These are phyloP conservation scores for Phytophthora idaei DNA, from an alignment of 352 stramenopile genomes.

Conservation along the genomic window DNA sequence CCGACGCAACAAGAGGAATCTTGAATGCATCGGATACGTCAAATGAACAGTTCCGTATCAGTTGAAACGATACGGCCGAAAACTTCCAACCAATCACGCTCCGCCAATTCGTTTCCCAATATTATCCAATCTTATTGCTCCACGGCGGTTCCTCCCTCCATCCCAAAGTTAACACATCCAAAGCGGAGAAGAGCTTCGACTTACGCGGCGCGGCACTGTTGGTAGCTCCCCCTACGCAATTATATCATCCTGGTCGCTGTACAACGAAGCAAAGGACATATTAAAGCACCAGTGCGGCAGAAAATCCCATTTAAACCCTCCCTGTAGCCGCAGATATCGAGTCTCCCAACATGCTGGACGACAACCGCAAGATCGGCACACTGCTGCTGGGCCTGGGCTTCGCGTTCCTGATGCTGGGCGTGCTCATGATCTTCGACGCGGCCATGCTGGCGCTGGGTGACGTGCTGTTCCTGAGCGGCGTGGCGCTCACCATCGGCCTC, in stretches of 20 bases:
- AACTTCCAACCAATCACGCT: conserved; percentile 10
- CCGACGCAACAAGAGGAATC: not conserved
- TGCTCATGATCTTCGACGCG: conserved; percentile 95
- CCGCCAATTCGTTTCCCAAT: not conserved
- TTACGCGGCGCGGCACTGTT: conserved; percentile 10
- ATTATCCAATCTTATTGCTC: conserved; percentile 38
- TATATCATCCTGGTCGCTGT: not conserved
- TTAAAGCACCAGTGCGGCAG: not conserved
- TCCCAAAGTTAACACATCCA: conserved; percentile 11
- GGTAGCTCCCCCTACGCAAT: conserved; percentile 1
- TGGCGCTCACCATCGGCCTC: conserved; percentile 94
- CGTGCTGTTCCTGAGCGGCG: conserved; percentile 92
- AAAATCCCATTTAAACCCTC: not conserved
- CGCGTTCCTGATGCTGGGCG: conserved; percentile 92
- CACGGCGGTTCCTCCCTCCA: conserved; percentile 26
- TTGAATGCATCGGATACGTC: not conserved
- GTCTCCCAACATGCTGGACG: conserved; percentile 66
- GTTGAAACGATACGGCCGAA: not conserved
- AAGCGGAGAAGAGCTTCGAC: not conserved
- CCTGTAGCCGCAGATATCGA: conserved; percentile 3
- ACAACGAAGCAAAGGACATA: not conserved
- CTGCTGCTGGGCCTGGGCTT: conserved; percentile 92
- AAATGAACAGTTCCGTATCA: not conserved
- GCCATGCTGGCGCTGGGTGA: conserved; percentile 94
- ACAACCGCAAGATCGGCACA: conserved; percentile 97